These are phyloP conservation scores for Clavulina sp. DNA, from an alignment of 768 basidiomycete genomes.

Conservation along the genomic window DNA sequence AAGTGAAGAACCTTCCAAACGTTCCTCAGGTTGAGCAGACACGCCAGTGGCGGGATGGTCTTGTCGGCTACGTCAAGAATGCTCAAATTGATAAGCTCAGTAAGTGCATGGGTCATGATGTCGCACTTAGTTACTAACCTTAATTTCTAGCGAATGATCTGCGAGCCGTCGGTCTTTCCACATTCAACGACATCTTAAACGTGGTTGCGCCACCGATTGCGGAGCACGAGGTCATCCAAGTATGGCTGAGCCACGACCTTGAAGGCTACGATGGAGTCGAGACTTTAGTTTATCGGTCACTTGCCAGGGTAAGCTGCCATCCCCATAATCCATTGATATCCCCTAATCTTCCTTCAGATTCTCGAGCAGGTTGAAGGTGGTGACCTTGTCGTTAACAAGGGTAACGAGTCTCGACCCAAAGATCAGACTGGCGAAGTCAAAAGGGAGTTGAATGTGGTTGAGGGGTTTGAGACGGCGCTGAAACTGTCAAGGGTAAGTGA, in stretches of 20 bases:
- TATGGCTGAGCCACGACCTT: conserved; percentile 95
- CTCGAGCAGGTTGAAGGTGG: conserved; percentile 92
- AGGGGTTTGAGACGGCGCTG: conserved; percentile 67
- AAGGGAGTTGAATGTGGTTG: conserved; percentile 66
- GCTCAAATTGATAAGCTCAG: conserved; percentile 83
- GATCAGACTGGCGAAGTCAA: conserved; percentile 26
- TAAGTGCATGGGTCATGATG: conserved; percentile 16
- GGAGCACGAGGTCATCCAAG: conserved; percentile 93
- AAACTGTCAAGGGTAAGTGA: conserved; percentile 62
- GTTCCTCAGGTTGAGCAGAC: conserved; percentile 49
- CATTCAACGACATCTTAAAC: conserved; percentile 80
- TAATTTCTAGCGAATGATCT: conserved; percentile 61
- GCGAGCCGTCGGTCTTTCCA: conserved; percentile 70
- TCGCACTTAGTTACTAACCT: background rate
- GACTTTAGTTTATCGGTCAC: conserved; percentile 75
- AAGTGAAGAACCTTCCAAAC: conserved; percentile 63
- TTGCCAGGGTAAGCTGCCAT: conserved; percentile 42
- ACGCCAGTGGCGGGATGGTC: conserved; percentile 73
- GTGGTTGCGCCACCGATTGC: conserved; percentile 97
- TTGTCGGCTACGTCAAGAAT: conserved; percentile 72
- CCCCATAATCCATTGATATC: conserved; percentile 1
- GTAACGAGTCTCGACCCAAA: conserved; percentile 57
- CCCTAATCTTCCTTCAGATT: conserved; percentile 30
- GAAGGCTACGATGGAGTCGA: conserved; percentile 91
- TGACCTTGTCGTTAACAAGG: conserved; percentile 73